These are phyloP conservation scores for Penicillium sclerotiorum DNA, from an alignment of 2,329 filamentous ascomycete genomes.

Conservation along the genomic window DNA sequence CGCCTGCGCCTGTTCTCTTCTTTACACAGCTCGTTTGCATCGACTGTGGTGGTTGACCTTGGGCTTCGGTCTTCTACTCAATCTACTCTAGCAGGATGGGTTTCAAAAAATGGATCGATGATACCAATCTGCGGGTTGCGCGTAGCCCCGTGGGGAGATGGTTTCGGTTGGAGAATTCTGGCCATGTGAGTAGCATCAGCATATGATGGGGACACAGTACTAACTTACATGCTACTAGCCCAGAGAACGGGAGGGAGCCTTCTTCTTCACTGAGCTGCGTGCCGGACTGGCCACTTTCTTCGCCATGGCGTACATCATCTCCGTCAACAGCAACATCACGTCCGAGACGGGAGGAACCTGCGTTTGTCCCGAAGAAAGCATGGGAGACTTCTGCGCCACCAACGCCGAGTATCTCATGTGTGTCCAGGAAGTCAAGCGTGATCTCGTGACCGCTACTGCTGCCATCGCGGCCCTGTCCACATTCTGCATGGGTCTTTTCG, in stretches of 20 bases:
- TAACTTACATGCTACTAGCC: conserved; percentile 49
- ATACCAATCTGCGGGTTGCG: conserved; percentile 55
- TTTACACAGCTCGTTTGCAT: too few species aligned
- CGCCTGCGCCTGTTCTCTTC: too few species aligned
- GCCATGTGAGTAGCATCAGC: conserved; percentile 67
- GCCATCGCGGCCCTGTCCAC: conserved; percentile 77
- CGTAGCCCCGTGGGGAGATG: conserved; percentile 67
- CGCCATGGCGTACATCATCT: conserved; percentile 81
- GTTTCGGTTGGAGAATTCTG: conserved; percentile 80
- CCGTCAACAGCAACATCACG: conserved; percentile 68
- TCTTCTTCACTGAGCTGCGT: conserved; percentile 81
- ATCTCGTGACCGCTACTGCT: conserved; percentile 81
- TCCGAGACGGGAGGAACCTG: conserved; percentile 75
- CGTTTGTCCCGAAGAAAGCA: conserved; percentile 62
- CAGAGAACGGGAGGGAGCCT: conserved; percentile 71
- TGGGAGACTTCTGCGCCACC: conserved; percentile 50
- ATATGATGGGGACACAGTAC: neutral
- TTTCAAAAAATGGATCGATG: conserved; percentile 22
- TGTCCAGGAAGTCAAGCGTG: conserved; percentile 65
- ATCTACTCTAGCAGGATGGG: conserved; percentile 11
- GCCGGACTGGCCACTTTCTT: conserved; percentile 79
- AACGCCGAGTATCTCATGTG: conserved; percentile 50
- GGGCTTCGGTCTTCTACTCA: neutral
- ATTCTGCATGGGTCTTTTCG: conserved; percentile 82
- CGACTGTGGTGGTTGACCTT: neutral